Base-by-base conservation (phyloP, 225 moss, liverwort and hornwort genomes). In the Takakia lepidozioides region DNA sequence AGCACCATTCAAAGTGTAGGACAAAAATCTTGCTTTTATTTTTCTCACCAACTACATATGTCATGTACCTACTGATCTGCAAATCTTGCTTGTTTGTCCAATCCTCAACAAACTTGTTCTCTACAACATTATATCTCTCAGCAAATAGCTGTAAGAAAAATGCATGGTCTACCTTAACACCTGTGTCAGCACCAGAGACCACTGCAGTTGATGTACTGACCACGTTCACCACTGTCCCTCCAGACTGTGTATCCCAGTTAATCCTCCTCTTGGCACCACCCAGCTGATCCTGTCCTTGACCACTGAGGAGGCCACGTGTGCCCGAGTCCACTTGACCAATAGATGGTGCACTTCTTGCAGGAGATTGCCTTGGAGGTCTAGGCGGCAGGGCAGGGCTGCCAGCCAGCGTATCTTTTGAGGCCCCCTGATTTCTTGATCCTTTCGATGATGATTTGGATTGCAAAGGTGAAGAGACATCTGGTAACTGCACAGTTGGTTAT, bases 131-230 rank as follows among this genome's bases (percentile, higher is more conserved):
- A n/a, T n/a, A n/a, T n/a, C n/a, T n/a, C n/a, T n/a, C n/a, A n/a
- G n/a, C n/a, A n/a, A n/a, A n/a, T n/a, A n/a, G n/a, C n/a, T n/a
- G n/a, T n/a, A n/a, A n/a, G n/a, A n/a, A n/a, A n/a, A n/a, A n/a
- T n/a, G n/a, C n/a, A n/a, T n/a, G n/a, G n/a, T n/a, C n/a, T 15
- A 90, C 95, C 91, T 91, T 85, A 0, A 98, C 98, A 26, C 98
- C 98, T 28, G 80, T 75, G 55, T 98, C 98, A 36, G 55, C 49
- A 10, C 66, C 61, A 58, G 47, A 52, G 3, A 35, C 20, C 19
- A 77, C 91, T 15, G 52, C 44, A 4, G 43, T 17, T 22, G 55
- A 5, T 18, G 53, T 49, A 26, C 36, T 27, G 13, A 52, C 23
- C 10, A 38, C 14, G 19, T 54, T 60, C 3, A 83, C 91, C 8